A percentile compares a stretch with the other conserved stretches of the same genome.
These are phyloP conservation scores for Saccharum spontaneum DNA, from an alignment of 176 grass and related monocot species.

Conservation along the genomic window DNA sequence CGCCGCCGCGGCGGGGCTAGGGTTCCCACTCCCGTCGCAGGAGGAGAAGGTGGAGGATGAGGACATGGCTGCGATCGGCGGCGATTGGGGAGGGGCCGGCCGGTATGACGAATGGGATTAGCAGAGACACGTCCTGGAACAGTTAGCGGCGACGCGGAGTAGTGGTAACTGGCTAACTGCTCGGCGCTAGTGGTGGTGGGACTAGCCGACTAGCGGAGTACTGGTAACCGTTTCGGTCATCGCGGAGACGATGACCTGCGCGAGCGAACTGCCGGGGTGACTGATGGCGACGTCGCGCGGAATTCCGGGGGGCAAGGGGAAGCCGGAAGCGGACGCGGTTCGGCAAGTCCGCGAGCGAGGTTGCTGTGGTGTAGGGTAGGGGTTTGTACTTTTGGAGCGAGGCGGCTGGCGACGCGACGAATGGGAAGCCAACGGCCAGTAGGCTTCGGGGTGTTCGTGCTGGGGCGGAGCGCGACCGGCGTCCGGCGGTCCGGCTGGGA, in stretches of 20 bases:
- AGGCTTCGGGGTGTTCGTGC: conserved; percentile 5
- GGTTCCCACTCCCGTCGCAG: conserved; percentile 37
- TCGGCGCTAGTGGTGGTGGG: not conserved
- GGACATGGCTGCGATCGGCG: conserved; percentile 28
- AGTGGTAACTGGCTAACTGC: conserved; percentile 16
- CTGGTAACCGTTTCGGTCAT: conserved; percentile 39
- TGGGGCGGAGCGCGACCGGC: conserved; percentile 24
- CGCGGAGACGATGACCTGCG: conserved; percentile 13
- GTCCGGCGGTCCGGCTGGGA: not conserved
- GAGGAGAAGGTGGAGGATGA: conserved; percentile 10
- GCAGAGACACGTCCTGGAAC: not conserved
- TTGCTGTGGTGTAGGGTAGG: not conserved
- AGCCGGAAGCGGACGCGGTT: not conserved
- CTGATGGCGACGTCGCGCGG: conserved; percentile 33
- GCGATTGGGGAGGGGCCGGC: not conserved
- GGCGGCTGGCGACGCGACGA: conserved; percentile 26
- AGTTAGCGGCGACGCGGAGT: not conserved
- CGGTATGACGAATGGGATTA: not conserved
- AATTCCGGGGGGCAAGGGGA: not conserved
- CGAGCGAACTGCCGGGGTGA: conserved; percentile 4
- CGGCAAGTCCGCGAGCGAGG: not conserved
- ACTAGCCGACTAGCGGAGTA: not conserved
- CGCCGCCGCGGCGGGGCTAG: conserved; percentile 31
- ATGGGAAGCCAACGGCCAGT: not conserved
- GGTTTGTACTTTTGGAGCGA: not conserved